phyloP scores from a whole-genome alignment of 2,329 filamentous ascomycete genomes.

The Anisogramma anomala region DNA sequence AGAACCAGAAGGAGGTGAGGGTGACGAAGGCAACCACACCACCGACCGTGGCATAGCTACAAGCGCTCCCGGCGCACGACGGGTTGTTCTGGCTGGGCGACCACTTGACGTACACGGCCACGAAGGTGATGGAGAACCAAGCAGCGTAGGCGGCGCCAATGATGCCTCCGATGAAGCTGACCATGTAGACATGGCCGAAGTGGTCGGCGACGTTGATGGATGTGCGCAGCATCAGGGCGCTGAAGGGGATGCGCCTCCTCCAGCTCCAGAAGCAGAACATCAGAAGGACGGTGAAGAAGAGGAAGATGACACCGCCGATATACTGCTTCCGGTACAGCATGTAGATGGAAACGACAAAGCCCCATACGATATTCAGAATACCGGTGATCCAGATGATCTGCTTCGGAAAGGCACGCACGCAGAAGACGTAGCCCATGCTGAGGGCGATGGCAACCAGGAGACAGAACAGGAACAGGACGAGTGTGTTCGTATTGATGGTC shows the following conservation, averaged over 20 bases:
- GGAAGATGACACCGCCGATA: constrained; percentile 76
- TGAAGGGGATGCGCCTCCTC: constrained; percentile 85
- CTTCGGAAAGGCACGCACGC: constrained; percentile 70
- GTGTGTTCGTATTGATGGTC: constrained; percentile 66
- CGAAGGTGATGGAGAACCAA: constrained; percentile 78
- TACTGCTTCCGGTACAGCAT: constrained; percentile 70
- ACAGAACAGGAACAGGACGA: constrained; percentile 74
- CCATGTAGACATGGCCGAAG: constrained; percentile 76
- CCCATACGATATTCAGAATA: constrained; percentile 75
- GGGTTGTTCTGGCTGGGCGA: constrained; percentile 48
- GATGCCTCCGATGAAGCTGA: constrained; percentile 74
- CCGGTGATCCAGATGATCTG: constrained; percentile 88
- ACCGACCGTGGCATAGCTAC: constrained; percentile 66
- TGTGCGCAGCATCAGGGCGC: constrained; percentile 77
- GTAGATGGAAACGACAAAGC: constrained; percentile 76
- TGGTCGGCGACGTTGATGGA: constrained; percentile 74
- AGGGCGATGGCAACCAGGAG: constrained; percentile 62
- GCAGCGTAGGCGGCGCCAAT: constrained; percentile 64
- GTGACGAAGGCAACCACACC: constrained; percentile 78
- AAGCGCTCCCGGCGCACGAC: constrained; percentile 43
- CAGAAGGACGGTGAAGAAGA: constrained; percentile 70
- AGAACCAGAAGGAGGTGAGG: constrained; percentile 89
- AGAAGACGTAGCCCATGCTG: constrained; percentile 64
- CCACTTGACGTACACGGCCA: constrained; percentile 76
- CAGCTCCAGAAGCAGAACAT: constrained; percentile 78